Evolutionary conservation across 2,329 filamentous ascomycete genomes (phyloP).

Genomic region (Trichophyton rubrum): DNA sequence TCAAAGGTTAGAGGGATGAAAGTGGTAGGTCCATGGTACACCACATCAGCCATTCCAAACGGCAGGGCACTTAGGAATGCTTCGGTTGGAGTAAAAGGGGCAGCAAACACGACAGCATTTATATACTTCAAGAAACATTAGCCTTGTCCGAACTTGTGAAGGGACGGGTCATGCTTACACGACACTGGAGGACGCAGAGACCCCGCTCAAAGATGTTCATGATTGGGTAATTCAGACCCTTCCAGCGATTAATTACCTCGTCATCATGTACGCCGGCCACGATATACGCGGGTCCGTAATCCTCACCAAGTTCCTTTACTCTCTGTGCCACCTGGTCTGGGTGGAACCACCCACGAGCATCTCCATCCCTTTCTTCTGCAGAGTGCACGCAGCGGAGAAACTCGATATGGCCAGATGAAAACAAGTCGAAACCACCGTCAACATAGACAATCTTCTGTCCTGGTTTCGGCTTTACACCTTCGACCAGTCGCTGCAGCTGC

Average conservation of each 20-base stretch:
- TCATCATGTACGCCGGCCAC: constrained; percentile 91
- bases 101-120: constrained; percentile 75
- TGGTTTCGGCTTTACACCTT: constrained; percentile 56
- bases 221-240: constrained; percentile 95
- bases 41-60: constrained; percentile 58
- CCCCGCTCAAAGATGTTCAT: constrained; percentile 99
- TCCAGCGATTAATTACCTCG: constrained; percentile 88
- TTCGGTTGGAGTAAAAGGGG: constrained; percentile 74
- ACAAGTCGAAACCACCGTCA: constrained; percentile 91
- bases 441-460: constrained; percentile 88
- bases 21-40: constrained; percentile 92
- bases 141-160: background rate
- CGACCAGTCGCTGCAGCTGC: constrained; percentile 54
- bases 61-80: constrained; percentile 65
- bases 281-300: constrained; percentile 76
- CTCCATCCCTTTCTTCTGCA: constrained; percentile 58
- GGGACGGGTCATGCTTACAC: constrained; percentile 41
- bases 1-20: constrained; percentile 72
- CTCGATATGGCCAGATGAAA: constrained; percentile 93
- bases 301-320: constrained; percentile 48
- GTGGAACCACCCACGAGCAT: constrained; percentile 60
- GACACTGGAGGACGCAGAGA: constrained; percentile 88
- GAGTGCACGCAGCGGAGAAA: constrained; percentile 70
- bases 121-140: constrained; percentile 52
- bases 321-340: constrained; percentile 52